These are phyloP conservation scores for Sanghuangporus baumii DNA, from an alignment of 1,284 basidiomycete genomes.

Conservation along the genomic window DNA sequence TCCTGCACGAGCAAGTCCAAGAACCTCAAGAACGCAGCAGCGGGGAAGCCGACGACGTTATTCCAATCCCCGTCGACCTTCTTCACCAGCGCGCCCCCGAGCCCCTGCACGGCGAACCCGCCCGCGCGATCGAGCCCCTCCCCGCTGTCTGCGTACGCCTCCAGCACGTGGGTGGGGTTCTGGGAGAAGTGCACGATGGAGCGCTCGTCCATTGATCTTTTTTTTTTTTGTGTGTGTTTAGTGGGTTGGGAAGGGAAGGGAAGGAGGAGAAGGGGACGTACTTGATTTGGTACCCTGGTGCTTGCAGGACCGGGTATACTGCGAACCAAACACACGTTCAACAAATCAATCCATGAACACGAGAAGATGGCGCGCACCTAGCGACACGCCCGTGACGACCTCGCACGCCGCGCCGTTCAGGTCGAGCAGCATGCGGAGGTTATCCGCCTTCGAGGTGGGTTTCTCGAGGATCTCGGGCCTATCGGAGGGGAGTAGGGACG, in stretches of 20 bases:
- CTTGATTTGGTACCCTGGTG: slow-evolving; percentile 86
- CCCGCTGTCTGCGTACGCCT: slow-evolving; percentile 84
- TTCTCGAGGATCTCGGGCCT: slow-evolving; percentile 85
- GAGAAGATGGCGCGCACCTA: slow-evolving; percentile 49
- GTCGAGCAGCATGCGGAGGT: slow-evolving; percentile 83
- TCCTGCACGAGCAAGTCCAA: slow-evolving; percentile 64
- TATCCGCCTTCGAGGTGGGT: slow-evolving; percentile 75
- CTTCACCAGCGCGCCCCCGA: slow-evolving; percentile 75
- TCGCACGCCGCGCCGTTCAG: slow-evolving; percentile 83
- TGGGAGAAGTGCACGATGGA: slow-evolving; percentile 79
- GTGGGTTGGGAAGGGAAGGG: neutral
- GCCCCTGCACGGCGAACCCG: slow-evolving; percentile 93
- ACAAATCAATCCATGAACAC: neutral
- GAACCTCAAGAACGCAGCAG: slow-evolving; percentile 69
- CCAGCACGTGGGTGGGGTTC: slow-evolving; percentile 56
- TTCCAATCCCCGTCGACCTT: slow-evolving; percentile 90
- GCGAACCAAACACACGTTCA: neutral
- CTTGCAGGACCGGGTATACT: slow-evolving; percentile 80
- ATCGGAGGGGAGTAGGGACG: slow-evolving; percentile 39
- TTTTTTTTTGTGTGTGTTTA: neutral
- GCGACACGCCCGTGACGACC: slow-evolving; percentile 84
- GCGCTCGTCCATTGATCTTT: slow-evolving; percentile 78
- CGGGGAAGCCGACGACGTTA: slow-evolving; percentile 91
- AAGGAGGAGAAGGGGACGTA: slow-evolving; percentile 35
- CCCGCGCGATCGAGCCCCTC: slow-evolving; percentile 92